phyloP scores from a whole-genome alignment of 1,284 basidiomycete species.

The Pyrrhoderma lamaoense region DNA sequence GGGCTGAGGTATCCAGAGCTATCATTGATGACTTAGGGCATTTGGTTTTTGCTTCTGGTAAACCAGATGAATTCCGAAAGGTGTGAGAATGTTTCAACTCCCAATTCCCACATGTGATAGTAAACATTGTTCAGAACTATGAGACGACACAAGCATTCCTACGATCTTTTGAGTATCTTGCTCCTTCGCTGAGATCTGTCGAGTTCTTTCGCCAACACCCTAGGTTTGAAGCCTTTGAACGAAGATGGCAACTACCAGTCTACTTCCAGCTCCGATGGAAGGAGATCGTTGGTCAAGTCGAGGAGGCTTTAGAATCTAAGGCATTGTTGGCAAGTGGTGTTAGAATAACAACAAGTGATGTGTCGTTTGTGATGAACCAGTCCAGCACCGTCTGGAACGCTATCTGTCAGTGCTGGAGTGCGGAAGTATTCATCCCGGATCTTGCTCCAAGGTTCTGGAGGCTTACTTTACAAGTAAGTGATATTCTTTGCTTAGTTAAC shows the following conservation, averaged over 20 bases:
- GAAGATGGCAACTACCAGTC: slow-evolving; percentile 91
- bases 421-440: slow-evolving; percentile 77
- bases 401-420: slow-evolving; percentile 75
- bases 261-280: slow-evolving; percentile 99
- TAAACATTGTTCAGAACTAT: slow-evolving; percentile 52
- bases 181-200: slow-evolving; percentile 69
- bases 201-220: slow-evolving; percentile 66
- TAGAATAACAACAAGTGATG: slow-evolving; percentile 21
- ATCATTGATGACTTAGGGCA: slow-evolving; percentile 81
- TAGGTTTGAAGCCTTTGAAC: slow-evolving; percentile 66
- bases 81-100: slow-evolving; percentile 33
- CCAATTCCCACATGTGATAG: background rate
- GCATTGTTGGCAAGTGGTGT: slow-evolving; percentile 32
- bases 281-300: slow-evolving; percentile 75
- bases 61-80: slow-evolving; percentile 84
- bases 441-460: slow-evolving; percentile 82
- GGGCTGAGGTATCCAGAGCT: slow-evolving; percentile 74
- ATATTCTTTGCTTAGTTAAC: slow-evolving; percentile 11
- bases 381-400: slow-evolving; percentile 66
- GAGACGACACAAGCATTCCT: slow-evolving; percentile 80
- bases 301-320: slow-evolving; percentile 50
- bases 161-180: slow-evolving; percentile 74
- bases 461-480: slow-evolving; percentile 71
- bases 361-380: slow-evolving; percentile 52
- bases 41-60: slow-evolving; percentile 83